These are phyloP conservation scores for Colletotrichum cuscutae DNA, from an alignment of 2,329 filamentous ascomycete genomes.

Conservation along the genomic window DNA sequence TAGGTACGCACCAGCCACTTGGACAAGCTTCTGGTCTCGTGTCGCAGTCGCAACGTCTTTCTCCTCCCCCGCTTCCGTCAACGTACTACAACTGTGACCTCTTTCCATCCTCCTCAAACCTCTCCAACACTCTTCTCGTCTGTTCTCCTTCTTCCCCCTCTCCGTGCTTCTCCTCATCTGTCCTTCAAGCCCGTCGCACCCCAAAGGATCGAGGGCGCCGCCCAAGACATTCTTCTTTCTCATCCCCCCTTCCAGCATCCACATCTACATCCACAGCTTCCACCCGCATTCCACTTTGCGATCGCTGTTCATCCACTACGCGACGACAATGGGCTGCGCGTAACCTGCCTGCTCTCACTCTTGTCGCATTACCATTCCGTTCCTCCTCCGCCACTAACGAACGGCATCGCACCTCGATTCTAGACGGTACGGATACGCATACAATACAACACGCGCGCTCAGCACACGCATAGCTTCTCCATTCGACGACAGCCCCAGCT, in stretches of 20 bases:
- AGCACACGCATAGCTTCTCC: slow-evolving; percentile 6
- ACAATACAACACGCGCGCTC: slow-evolving; percentile 20
- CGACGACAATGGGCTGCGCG: slow-evolving; percentile 48
- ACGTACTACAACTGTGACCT: slow-evolving; percentile 32
- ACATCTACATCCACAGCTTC: slow-evolving; percentile 3
- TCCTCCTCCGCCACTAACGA: slow-evolving; percentile 37
- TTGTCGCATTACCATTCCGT: slow-evolving; percentile 34
- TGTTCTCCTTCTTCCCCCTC: slow-evolving; percentile 19
- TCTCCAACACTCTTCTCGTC: slow-evolving; percentile 33
- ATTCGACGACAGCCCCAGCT: slow-evolving; percentile 14
- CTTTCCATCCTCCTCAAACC: slow-evolving; percentile 36
- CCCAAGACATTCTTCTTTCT: slow-evolving; percentile 7
- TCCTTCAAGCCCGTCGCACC: slow-evolving; percentile 17
- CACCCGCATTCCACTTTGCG: slow-evolving; percentile 26
- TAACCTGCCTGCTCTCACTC: slow-evolving; percentile 39
- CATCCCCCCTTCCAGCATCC: neutral
- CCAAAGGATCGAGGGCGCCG: slow-evolving; percentile 15
- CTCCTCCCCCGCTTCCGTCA: slow-evolving; percentile 34
- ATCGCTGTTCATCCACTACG: slow-evolving; percentile 19
- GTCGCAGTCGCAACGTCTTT: slow-evolving; percentile 36
- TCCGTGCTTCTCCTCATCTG: slow-evolving; percentile 32
- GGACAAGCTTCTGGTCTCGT: slow-evolving; percentile 37
- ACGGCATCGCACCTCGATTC: slow-evolving; percentile 26
- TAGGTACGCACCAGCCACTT: slow-evolving; percentile 35
- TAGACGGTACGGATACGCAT: slow-evolving; percentile 20